Conservation (phyloP, 148 eudicot species). For the Vaccinium myrtillus region DNA sequence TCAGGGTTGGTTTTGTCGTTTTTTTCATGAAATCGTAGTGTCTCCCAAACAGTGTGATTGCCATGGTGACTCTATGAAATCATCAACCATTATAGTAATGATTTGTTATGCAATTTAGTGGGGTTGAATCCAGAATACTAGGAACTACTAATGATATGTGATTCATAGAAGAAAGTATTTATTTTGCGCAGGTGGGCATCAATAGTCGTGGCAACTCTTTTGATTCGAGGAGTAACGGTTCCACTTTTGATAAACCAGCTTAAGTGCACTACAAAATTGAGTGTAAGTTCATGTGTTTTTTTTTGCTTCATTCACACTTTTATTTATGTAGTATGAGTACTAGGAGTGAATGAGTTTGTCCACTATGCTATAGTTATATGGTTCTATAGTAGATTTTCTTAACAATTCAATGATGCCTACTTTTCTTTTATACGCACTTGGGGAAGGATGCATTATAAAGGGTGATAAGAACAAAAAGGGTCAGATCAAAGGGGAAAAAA, state of each 20-base stretch:
- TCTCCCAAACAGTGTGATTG: background rate
- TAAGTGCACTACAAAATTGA: constrained; percentile 70
- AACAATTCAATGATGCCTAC: background rate
- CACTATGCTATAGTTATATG: background rate
- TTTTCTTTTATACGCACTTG: background rate
- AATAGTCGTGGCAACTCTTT: constrained; percentile 66
- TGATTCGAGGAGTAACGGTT: constrained; percentile 64
- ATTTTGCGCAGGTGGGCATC: constrained; percentile 69
- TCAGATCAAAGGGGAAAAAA: background rate
- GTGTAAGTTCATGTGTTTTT: constrained; percentile 42
- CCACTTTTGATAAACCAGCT: constrained; percentile 80
- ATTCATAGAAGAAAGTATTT: background rate
- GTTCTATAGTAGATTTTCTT: background rate
- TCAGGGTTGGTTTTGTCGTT: background rate
- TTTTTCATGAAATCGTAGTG: background rate
- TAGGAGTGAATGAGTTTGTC: background rate
- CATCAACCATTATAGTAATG: background rate
- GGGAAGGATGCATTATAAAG: background rate
- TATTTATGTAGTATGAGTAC: background rate
- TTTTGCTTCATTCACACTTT: background rate
- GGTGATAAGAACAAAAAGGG: background rate
- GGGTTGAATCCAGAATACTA: background rate
- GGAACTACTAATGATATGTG: background rate
- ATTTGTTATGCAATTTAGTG: background rate
- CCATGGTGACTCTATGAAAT: background rate